phyloP scores from a whole-genome alignment of 2,329 filamentous ascomycete species.

The Pseudogymnoascus sp. region DNA sequence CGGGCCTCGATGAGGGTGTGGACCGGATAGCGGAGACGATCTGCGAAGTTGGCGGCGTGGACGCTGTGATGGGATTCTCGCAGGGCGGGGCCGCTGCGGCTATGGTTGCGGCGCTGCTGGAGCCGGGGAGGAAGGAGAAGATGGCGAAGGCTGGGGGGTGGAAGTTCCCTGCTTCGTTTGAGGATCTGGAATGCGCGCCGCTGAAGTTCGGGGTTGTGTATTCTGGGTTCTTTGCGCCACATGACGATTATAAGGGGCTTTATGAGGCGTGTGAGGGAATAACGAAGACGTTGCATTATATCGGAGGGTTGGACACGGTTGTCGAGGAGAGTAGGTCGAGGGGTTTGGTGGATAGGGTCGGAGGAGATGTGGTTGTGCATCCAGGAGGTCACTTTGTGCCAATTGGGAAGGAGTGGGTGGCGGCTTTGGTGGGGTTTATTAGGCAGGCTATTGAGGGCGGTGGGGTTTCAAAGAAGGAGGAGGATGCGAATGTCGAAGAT shows the following conservation, averaged over 20 bases:
- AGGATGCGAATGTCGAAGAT: conserved; percentile 54
- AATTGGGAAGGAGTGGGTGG: conserved; percentile 70
- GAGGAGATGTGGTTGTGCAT: conserved; percentile 52
- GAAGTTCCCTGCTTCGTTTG: conserved; percentile 43
- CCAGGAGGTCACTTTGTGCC: conserved; percentile 90
- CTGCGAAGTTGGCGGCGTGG: conserved; percentile 56
- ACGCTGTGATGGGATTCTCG: conserved; percentile 74
- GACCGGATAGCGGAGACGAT: conserved; percentile 53
- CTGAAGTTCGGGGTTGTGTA: conserved; percentile 69
- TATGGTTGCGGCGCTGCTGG: conserved; percentile 65
- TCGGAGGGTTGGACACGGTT: conserved; percentile 79
- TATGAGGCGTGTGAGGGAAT: conserved; percentile 62
- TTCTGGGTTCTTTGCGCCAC: conserved; percentile 64
- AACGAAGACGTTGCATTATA: conserved; percentile 73
- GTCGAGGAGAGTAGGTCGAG: conserved; percentile 70
- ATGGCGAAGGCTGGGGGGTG: conserved; percentile 43
- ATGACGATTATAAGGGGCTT: conserved; percentile 55
- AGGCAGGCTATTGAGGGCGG: conserved; percentile 31
- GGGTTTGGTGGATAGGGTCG: conserved; percentile 54
- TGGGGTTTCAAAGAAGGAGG: conserved; percentile 25
- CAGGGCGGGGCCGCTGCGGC: conserved; percentile 69
- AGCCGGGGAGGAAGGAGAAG: conserved; percentile 40
- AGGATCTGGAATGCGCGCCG: conserved; percentile 35
- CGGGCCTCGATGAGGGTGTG: conserved; percentile 62
- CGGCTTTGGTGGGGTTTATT: conserved; percentile 67